Evolutionary conservation across 768 basidiomycete species (phyloP).

Genomic region (Kwoniella sp.): DNA sequence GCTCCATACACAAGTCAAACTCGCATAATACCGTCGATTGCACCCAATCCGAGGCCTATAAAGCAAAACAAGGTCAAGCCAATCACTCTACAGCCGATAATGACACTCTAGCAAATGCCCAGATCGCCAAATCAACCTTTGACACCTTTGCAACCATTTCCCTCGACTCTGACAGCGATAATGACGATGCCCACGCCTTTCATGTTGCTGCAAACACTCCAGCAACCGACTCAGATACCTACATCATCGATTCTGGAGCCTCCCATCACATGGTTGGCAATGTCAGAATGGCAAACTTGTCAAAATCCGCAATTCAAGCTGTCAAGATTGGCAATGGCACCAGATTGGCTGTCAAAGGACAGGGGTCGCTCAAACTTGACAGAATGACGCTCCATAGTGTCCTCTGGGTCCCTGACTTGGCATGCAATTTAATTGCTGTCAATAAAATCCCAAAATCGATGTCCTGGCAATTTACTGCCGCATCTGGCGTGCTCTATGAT

Average conservation of each 20-base stretch:
- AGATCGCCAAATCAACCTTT: neutral
- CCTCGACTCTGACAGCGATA: neutral
- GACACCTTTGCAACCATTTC: neutral
- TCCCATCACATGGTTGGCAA: conserved; percentile 23
- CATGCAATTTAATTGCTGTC: conserved; percentile 15
- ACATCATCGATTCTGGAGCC: conserved; percentile 22
- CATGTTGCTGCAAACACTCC: neutral
- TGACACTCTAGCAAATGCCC: neutral
- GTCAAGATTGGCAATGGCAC: conserved; percentile 17
- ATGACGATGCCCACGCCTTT: conserved; percentile 7
- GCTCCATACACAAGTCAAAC: neutral
- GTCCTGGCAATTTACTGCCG: conserved; percentile 6
- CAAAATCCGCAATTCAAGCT: neutral
- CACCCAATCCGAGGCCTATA: neutral
- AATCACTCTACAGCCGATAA: neutral
- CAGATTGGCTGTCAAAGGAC: neutral
- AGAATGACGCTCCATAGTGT: conserved; percentile 3
- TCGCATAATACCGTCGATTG: conserved; percentile 9
- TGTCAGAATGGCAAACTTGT: conserved; percentile 2
- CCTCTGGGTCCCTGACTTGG: conserved; percentile 2
- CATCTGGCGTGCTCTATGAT: neutral
- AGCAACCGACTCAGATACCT: neutral
- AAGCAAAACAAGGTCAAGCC: neutral
- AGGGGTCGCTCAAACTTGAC: conserved; percentile 1
- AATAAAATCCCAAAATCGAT: conserved; percentile 1